phyloP scores from a whole-genome alignment of 1,284 basidiomycete genomes.

The Cyathus olla region DNA sequence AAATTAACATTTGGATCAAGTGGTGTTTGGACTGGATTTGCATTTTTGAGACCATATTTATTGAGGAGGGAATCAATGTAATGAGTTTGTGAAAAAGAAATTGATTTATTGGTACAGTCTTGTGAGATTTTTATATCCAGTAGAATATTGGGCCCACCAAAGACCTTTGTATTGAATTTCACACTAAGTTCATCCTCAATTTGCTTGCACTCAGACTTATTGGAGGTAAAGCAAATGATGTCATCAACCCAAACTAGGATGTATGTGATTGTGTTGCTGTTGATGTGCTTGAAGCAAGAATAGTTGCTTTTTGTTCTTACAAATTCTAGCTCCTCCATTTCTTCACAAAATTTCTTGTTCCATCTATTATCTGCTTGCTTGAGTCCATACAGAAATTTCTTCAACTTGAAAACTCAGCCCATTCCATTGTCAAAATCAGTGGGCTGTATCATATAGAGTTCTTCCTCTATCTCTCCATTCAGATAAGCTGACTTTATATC shows the following conservation, averaged over 20 bases:
- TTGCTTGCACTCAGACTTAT: background rate
- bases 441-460: slow-evolving; percentile 16
- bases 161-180: slow-evolving; percentile 22
- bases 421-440: slow-evolving; percentile 28
- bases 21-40: slow-evolving; percentile 32
- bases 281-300: slow-evolving; percentile 14
- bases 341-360: slow-evolving; percentile 32
- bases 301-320: slow-evolving; percentile 4
- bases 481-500: too few species aligned
- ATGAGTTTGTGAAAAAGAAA: slow-evolving; percentile 13
- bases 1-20: slow-evolving; percentile 33
- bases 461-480: too few species aligned
- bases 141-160: slow-evolving; percentile 22
- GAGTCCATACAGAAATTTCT: slow-evolving; percentile 34
- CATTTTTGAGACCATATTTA: slow-evolving; percentile 22
- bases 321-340: slow-evolving; percentile 11
- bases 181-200: slow-evolving; percentile 4
- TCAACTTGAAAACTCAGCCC: slow-evolving; percentile 20
- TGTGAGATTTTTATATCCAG: slow-evolving; percentile 25
- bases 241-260: slow-evolving; percentile 20
- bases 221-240: slow-evolving; percentile 5
- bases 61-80: slow-evolving; percentile 23
- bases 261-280: slow-evolving; percentile 2
- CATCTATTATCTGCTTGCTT: slow-evolving; percentile 38
- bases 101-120: slow-evolving; percentile 6